phyloP scores from a whole-genome alignment of 352 stramenopile genomes.

The Plasmopara halstedii region DNA sequence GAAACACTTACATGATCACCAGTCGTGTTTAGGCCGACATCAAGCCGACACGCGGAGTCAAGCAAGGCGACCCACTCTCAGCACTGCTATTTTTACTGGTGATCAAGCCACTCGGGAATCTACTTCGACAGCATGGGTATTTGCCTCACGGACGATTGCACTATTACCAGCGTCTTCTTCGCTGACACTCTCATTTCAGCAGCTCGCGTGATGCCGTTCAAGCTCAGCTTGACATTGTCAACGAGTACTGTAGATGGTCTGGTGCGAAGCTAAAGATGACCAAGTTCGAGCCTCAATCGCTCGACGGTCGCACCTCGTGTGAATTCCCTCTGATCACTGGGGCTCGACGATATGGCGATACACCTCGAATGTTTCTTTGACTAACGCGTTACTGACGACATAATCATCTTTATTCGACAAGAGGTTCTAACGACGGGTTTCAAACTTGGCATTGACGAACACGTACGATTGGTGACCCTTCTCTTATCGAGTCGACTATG shows the following conservation, averaged over 20 bases:
- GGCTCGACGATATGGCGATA: background rate
- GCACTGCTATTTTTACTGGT: too few relatives aligned
- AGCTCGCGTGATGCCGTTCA: background rate
- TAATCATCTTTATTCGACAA: background rate
- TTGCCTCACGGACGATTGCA: background rate
- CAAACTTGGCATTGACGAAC: background rate
- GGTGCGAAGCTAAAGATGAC: background rate
- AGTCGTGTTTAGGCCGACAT: background rate
- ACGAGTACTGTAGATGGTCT: background rate
- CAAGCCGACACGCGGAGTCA: background rate
- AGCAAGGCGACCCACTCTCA: too few relatives aligned
- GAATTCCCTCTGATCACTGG: background rate
- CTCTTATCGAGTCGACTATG: background rate
- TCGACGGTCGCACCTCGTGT: background rate
- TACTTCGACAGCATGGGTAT: too few relatives aligned
- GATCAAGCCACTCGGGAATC: too few relatives aligned
- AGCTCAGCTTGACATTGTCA: background rate
- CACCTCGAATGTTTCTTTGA: background rate
- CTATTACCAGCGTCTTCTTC: background rate
- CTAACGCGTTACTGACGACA: background rate
- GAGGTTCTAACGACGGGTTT: background rate
- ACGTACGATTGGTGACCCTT: background rate
- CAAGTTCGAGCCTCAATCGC: background rate
- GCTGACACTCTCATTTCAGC: background rate
- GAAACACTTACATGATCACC: background rate